Percentiles rank a stretch among this genome's conserved stretches.
Conservation (phyloP, 192 early-diverging fungal species). For the Coemansia sp. region DNA sequence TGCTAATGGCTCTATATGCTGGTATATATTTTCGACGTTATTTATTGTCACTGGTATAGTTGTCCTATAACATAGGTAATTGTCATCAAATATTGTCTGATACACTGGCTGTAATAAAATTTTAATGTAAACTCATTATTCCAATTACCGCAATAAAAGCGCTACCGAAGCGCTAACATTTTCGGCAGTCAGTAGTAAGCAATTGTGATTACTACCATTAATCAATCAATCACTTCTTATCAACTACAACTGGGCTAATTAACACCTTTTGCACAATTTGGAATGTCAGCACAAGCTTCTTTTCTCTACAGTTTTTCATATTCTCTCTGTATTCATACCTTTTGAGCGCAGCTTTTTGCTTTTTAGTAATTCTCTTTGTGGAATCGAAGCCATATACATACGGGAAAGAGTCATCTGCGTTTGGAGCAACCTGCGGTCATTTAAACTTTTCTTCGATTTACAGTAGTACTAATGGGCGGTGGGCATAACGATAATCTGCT, state of each 20-base stretch:
- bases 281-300: neutral
- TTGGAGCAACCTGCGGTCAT: neutral
- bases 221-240: neutral
- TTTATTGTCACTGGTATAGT: neutral
- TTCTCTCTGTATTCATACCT: neutral
- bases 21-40: neutral
- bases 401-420: neutral
- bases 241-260: neutral
- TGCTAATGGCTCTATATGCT: neutral
- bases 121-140: neutral
- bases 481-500: slow-evolving; percentile 47
- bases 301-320: neutral
- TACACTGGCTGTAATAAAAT: neutral
- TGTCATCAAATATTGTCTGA: neutral
- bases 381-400: neutral
- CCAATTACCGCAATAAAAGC: too few relatives aligned
- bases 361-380: neutral
- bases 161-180: too few relatives aligned
- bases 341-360: neutral
- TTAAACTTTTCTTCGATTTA: neutral
- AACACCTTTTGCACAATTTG: neutral
- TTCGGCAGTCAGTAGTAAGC: neutral
- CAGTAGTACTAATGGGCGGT: slow-evolving; percentile 34
- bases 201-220: neutral
- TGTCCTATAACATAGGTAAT: neutral